phyloP scores from a whole-genome alignment of 2,329 filamentous ascomycete genomes.

The Monosporascus sp. region DNA sequence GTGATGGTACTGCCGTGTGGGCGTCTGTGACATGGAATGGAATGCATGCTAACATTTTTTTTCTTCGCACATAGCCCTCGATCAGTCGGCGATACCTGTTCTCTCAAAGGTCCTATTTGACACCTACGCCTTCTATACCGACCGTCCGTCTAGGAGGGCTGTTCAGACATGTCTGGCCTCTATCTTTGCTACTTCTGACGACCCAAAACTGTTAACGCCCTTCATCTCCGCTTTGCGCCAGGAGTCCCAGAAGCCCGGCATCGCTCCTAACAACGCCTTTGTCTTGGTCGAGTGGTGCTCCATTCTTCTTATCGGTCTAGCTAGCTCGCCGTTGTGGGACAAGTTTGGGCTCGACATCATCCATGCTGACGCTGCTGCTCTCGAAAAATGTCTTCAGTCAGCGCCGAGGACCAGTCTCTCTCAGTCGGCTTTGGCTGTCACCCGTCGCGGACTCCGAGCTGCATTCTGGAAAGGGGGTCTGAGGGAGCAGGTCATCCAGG shows the following conservation, averaged over 20 bases:
- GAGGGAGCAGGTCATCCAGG: slow-evolving; percentile 55
- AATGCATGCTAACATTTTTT: slow-evolving; percentile 1
- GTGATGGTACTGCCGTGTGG: not conserved
- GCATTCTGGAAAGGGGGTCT: slow-evolving; percentile 56
- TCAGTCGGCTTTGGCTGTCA: slow-evolving; percentile 69
- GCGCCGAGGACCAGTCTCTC: slow-evolving; percentile 58
- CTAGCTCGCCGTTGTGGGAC: slow-evolving; percentile 56
- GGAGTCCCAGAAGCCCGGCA: slow-evolving; percentile 70
- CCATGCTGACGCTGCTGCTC: slow-evolving; percentile 61
- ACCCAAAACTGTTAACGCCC: slow-evolving; percentile 53
- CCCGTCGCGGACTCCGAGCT: slow-evolving; percentile 72
- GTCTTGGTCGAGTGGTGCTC: slow-evolving; percentile 89
- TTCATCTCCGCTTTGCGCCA: slow-evolving; percentile 63
- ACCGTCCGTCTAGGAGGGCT: slow-evolving; percentile 76
- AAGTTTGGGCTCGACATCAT: slow-evolving; percentile 61
- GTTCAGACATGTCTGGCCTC: slow-evolving; percentile 74
- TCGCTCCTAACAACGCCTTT: slow-evolving; percentile 77
- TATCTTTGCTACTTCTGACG: slow-evolving; percentile 53
- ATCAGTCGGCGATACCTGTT: slow-evolving; percentile 41
- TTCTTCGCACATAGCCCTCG: slow-evolving; percentile 33
- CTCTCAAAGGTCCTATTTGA: slow-evolving; percentile 73
- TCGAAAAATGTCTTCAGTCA: slow-evolving; percentile 73
- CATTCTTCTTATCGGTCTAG: slow-evolving; percentile 67
- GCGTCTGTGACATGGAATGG: slow-evolving; percentile 4
- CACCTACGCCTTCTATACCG: slow-evolving; percentile 82